A percentile compares a stretch with the other conserved stretches of the same genome.
Evolutionary conservation across 306 rosid genomes (phyloP).

Genomic region (Hippophae rhamnoides): DNA sequence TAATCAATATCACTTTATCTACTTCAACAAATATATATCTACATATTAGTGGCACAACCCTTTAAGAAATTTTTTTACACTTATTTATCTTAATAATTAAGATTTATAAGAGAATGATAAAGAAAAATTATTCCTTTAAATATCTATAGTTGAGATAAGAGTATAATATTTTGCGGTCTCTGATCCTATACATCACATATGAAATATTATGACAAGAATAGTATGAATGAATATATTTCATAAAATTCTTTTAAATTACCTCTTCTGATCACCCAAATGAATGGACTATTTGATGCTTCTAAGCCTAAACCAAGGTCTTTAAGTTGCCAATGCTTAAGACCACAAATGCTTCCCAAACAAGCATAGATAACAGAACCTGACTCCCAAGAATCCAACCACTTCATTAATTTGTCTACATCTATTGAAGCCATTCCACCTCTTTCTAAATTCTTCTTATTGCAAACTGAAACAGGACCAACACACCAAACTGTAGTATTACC

Average conservation of each 20-base stretch:
- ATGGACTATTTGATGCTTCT: slow-evolving; percentile 46
- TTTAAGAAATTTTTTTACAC: too few species aligned
- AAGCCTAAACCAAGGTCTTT: slow-evolving; percentile 47
- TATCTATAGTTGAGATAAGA: too few species aligned
- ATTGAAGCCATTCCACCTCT: slow-evolving; percentile 45
- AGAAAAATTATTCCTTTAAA: too few species aligned
- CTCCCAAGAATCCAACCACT: slow-evolving; percentile 41
- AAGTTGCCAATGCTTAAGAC: slow-evolving; percentile 30
- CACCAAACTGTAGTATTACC: slow-evolving; percentile 19
- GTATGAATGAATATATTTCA: neutral
- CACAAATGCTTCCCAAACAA: slow-evolving; percentile 59
- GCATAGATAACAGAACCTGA: slow-evolving; percentile 38
- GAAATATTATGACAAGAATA: too few species aligned
- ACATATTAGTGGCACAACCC: too few species aligned
- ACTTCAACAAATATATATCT: too few species aligned
- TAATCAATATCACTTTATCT: too few species aligned
- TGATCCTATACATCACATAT: too few species aligned
- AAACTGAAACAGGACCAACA: slow-evolving; percentile 36
- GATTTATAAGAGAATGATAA: too few species aligned
- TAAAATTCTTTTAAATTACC: slow-evolving; percentile 6
- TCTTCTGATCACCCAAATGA: slow-evolving; percentile 57
- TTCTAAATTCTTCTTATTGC: slow-evolving; percentile 29
- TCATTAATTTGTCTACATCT: slow-evolving; percentile 25
- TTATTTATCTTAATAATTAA: too few species aligned
- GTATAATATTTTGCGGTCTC: too few species aligned